Base-by-base conservation (phyloP, 2,329 filamentous ascomycete genomes). In the Pezicula radicicola region DNA sequence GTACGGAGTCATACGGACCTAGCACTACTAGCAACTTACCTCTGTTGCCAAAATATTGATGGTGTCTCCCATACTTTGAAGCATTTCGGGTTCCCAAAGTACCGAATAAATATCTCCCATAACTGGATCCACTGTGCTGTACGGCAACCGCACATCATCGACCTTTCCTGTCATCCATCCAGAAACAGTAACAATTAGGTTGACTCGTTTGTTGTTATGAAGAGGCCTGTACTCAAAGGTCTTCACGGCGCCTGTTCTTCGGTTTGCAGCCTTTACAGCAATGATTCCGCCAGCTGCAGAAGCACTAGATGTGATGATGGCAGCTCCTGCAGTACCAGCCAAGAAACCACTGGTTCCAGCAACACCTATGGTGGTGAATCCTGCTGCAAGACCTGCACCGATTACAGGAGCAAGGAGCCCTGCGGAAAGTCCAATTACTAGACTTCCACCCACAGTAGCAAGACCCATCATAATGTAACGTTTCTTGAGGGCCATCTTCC, bases 71-170 rank as follows among this genome's bases (percentile, higher is more conserved):
- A 97, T 99, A 70, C 91, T 96, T 62, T 85, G 87, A 66, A 99
- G 80, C 92, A 99, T 96, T 67, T 99, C 94, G 3, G 94, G 95
- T 70, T 99, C 94, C 92, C 94, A 99, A 53, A 95, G 77, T 10
- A 99, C 87, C 1, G 93, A 97, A 72, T 99, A 99, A 15, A 99
- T 85, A 66, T 99, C 94, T 12, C 94, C 94, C 94, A 99, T 99
- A 57, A 97, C 83, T 1, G 95, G 91, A 68, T 99, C 92, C 6
- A 99, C 88, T 0, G 95, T 99, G 73, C 91, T 97, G 71, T 89
- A 99, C 7, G 94, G 94, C 64, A 99, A 73, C 54, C 94, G 89
- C 46, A 99, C 92, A 68, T 99, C 94, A 72, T 99, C 94, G 49
- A 96, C 86, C 66, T 96, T 97, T 63, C 95, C 94, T 39, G 91